These are phyloP conservation scores for Chrysosporium queenslandicum DNA, from an alignment of 2,329 filamentous ascomycete species.

Conservation along the genomic window DNA sequence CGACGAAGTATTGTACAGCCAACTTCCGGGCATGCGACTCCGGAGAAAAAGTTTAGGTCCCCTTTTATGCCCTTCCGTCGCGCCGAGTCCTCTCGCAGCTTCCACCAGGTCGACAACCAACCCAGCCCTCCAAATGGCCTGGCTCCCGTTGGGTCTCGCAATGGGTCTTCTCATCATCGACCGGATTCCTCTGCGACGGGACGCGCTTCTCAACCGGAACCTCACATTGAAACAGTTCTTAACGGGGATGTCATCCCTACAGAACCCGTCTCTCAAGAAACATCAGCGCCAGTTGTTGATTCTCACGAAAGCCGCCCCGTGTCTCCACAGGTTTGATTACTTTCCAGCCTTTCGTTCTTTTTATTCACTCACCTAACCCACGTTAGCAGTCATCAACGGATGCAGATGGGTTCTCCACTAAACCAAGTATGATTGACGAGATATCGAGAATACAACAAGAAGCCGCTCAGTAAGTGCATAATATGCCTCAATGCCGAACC, in stretches of 20 bases:
- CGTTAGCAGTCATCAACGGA: slow-evolving; percentile 25
- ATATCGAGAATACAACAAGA: slow-evolving; percentile 39
- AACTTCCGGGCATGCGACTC: slow-evolving; percentile 22
- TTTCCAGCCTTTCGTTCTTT: neutral
- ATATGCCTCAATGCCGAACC: slow-evolving; percentile 17
- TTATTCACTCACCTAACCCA: neutral
- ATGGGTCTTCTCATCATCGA: slow-evolving; percentile 12
- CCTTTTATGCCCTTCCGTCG: slow-evolving; percentile 28
- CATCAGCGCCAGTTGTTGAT: neutral
- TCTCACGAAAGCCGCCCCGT: neutral
- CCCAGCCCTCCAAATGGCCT: slow-evolving; percentile 21
- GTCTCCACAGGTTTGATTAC: slow-evolving; percentile 5
- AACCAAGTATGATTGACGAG: slow-evolving; percentile 36
- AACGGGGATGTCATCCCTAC: slow-evolving; percentile 1
- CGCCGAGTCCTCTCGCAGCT: slow-evolving; percentile 19
- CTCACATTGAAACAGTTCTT: slow-evolving; percentile 3
- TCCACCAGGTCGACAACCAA: slow-evolving; percentile 22
- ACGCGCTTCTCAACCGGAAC: neutral
- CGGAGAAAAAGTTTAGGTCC: slow-evolving; percentile 35
- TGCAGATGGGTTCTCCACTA: slow-evolving; percentile 34
- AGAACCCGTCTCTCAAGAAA: neutral
- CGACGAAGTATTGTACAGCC: slow-evolving; percentile 36
- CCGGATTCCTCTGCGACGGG: slow-evolving; percentile 10
- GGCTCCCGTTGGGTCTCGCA: slow-evolving; percentile 18
- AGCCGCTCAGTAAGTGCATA: slow-evolving; percentile 28